Evolutionary conservation across 1,284 basidiomycete genomes (phyloP).

Genomic region (Trichosporon inkin): DNA sequence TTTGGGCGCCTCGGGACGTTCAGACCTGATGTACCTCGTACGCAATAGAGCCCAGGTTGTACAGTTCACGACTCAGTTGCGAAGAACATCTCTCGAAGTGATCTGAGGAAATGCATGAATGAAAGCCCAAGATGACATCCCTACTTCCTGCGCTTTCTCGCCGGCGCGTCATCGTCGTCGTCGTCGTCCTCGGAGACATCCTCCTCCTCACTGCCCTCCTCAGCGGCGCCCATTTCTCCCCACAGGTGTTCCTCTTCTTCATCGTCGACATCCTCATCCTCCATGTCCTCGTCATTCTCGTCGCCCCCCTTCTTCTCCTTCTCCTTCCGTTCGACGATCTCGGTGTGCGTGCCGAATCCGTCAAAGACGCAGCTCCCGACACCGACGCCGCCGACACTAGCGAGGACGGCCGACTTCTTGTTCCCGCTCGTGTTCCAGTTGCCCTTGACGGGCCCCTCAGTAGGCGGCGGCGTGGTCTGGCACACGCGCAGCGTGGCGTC

Average conservation of each 20-base stretch:
- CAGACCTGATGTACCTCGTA: too few relatives aligned
- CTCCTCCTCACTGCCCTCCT: constrained; percentile 29
- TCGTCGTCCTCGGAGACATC: constrained; percentile 46
- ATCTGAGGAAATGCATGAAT: constrained; percentile 1
- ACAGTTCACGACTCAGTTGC: too few relatives aligned
- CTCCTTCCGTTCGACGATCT: constrained; percentile 53
- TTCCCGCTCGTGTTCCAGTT: constrained; percentile 57
- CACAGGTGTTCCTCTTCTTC: constrained; percentile 36
- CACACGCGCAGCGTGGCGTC: constrained; percentile 62
- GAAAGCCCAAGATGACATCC: neutral
- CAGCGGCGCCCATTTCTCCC: constrained; percentile 32
- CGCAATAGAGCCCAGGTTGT: too few relatives aligned
- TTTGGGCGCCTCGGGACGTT: too few relatives aligned
- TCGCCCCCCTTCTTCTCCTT: constrained; percentile 24
- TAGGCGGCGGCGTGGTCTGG: constrained; percentile 60
- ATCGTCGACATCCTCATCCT: constrained; percentile 30
- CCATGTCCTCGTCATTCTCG: constrained; percentile 30
- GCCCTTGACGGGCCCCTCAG: constrained; percentile 53
- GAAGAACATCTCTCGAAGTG: neutral
- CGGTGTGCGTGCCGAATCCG: constrained; percentile 30
- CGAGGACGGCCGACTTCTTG: constrained; percentile 62
- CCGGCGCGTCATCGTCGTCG: constrained; percentile 29
- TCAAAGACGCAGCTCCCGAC: constrained; percentile 57
- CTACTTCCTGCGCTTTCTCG: constrained; percentile 3
- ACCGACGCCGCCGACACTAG: constrained; percentile 65